phyloP scores from a whole-genome alignment of 2,329 filamentous ascomycete species.

The Albifimbria verrucaria region DNA sequence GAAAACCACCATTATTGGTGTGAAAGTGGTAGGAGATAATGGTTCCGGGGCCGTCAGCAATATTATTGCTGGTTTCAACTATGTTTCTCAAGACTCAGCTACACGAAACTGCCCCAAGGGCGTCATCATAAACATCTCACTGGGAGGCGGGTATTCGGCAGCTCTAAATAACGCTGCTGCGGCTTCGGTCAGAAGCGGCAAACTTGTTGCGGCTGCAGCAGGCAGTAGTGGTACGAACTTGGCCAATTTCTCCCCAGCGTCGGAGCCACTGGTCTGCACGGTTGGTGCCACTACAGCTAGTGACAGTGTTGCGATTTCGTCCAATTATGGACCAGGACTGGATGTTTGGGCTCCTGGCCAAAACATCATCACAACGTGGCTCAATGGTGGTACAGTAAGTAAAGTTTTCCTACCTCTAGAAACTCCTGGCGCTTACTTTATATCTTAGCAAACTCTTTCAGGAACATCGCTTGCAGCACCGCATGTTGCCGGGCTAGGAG shows the following conservation, averaged over 20 bases:
- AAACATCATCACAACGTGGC: slow-evolving; percentile 41
- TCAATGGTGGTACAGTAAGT: slow-evolving; percentile 30
- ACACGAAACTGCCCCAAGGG: slow-evolving; percentile 29
- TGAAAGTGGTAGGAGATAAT: slow-evolving; percentile 37
- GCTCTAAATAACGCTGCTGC: slow-evolving; percentile 45
- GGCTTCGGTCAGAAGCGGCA: slow-evolving; percentile 35
- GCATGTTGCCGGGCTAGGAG: slow-evolving; percentile 3
- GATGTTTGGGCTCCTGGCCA: slow-evolving; percentile 46
- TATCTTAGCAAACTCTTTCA: slow-evolving; percentile 1
- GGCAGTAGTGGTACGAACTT: slow-evolving; percentile 34
- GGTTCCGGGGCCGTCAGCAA: slow-evolving; percentile 31
- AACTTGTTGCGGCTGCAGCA: slow-evolving; percentile 49
- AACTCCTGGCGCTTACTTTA: background rate
- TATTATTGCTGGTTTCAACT: slow-evolving; percentile 38
- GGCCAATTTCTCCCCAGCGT: slow-evolving; percentile 14
- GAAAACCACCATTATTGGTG: slow-evolving; percentile 30
- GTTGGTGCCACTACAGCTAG: slow-evolving; percentile 11
- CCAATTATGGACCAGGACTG: slow-evolving; percentile 39
- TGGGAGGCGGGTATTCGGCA: slow-evolving; percentile 39
- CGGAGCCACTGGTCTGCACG: slow-evolving; percentile 15
- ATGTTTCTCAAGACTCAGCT: slow-evolving; percentile 28
- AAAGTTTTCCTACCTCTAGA: background rate
- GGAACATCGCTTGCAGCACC: background rate
- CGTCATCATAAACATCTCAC: slow-evolving; percentile 48
- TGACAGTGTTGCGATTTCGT: slow-evolving; percentile 37